These are phyloP conservation scores for Kurtzmaniella cleridarum DNA, from an alignment of 805 yeast genomes.

Conservation along the genomic window DNA sequence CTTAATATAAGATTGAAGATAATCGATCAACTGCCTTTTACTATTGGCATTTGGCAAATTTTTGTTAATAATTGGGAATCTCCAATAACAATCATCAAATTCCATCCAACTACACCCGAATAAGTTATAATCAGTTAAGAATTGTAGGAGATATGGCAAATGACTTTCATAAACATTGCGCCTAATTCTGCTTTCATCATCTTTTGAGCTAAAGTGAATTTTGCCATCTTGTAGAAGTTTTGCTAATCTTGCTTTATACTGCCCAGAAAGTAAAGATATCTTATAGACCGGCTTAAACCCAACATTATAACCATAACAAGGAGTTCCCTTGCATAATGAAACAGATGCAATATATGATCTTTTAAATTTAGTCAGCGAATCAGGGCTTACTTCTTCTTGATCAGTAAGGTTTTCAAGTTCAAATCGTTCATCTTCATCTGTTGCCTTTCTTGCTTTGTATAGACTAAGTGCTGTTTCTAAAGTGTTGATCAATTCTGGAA, in stretches of 20 bases:
- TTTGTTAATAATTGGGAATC: slow-evolving; percentile 46
- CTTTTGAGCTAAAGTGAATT: background rate
- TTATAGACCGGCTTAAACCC: slow-evolving; percentile 65
- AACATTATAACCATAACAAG: slow-evolving; percentile 78
- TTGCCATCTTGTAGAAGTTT: slow-evolving; percentile 30
- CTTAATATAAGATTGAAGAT: slow-evolving; percentile 15
- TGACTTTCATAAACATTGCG: slow-evolving; percentile 63
- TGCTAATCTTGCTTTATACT: slow-evolving; percentile 49
- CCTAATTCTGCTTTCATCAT: background rate
- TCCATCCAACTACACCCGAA: slow-evolving; percentile 80
- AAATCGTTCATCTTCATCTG: slow-evolving; percentile 10
- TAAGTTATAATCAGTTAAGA: slow-evolving; percentile 75
- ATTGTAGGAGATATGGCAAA: slow-evolving; percentile 70
- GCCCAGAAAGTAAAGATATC: slow-evolving; percentile 61
- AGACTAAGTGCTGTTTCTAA: slow-evolving; percentile 1
- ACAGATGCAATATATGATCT: slow-evolving; percentile 53
- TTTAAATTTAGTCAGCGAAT: slow-evolving; percentile 4
- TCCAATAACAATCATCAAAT: slow-evolving; percentile 41
- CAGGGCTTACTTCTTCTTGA: slow-evolving; percentile 4
- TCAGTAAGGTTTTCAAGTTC: slow-evolving; percentile 5
- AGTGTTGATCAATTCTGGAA: background rate
- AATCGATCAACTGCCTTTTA: slow-evolving; percentile 9
- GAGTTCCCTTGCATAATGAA: slow-evolving; percentile 63
- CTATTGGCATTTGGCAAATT: slow-evolving; percentile 1
- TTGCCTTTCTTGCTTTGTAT: slow-evolving; percentile 10